Evolutionary conservation across 129 eudicot genomes (phyloP).

Genomic region (Tagetes patula): DNA sequence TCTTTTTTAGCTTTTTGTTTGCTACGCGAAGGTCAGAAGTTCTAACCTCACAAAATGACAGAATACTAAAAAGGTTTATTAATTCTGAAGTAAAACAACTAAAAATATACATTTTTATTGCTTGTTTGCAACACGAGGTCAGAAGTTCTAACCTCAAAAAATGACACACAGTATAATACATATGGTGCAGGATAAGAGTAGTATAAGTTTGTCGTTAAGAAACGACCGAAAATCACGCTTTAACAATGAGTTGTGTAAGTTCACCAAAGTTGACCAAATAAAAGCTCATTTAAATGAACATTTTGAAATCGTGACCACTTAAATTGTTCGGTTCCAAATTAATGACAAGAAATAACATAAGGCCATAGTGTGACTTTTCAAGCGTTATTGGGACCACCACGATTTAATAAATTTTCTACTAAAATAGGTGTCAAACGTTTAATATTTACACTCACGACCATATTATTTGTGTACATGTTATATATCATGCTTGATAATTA

Average conservation of each 20-base stretch:
- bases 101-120: no score
- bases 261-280: conserved; percentile 21
- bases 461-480: not conserved
- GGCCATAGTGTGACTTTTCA: conserved; percentile 23
- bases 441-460: not conserved
- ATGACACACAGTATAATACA: no score
- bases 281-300: conserved; percentile 22
- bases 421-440: not conserved
- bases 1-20: not conserved
- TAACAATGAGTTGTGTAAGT: not conserved
- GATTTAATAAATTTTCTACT: not conserved
- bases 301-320: not conserved
- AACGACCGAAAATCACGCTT: not conserved
- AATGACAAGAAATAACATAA: conserved; percentile 7
- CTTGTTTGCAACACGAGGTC: no score
- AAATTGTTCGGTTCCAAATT: conserved; percentile 21
- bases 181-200: no score
- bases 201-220: no score
- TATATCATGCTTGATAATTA: not conserved
- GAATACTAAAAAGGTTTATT: no score
- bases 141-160: no score
- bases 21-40: no score
- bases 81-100: no score
- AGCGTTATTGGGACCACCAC: not conserved
- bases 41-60: no score